Evolutionary conservation across 78 protist species (phyloP).

Genomic region (Andalucia godoyi): DNA sequence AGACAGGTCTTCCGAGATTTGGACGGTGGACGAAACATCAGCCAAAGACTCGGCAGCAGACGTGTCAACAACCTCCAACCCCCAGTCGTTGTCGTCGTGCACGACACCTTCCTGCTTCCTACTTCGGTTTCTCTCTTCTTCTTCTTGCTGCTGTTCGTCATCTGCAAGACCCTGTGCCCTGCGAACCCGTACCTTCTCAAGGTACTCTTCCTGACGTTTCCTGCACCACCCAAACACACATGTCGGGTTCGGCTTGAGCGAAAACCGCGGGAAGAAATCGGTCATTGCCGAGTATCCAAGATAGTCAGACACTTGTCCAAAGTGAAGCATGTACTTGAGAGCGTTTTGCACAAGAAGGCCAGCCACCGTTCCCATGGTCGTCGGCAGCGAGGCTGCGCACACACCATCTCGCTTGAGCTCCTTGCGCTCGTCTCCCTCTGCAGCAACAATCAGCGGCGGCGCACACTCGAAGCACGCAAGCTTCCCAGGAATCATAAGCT

Average conservation of each 20-base stretch:
- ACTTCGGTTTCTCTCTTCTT: too few species aligned
- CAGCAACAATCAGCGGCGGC: constrained; percentile 91
- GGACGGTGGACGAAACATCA: too few species aligned
- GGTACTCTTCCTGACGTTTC: constrained; percentile 4
- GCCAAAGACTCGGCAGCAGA: too few species aligned
- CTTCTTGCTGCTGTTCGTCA: too few species aligned
- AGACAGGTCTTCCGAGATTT: too few species aligned
- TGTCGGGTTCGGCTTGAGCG: constrained; percentile 64
- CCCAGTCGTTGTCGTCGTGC: too few species aligned
- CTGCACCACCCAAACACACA: constrained; percentile 51
- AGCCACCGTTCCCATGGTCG: constrained; percentile 92
- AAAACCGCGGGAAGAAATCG: constrained; percentile 78
- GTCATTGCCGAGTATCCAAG: constrained; percentile 78
- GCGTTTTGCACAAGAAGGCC: constrained; percentile 86
- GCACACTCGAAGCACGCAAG: constrained; percentile 77
- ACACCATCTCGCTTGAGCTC: constrained; percentile 19
- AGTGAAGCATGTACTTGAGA: constrained; percentile 61
- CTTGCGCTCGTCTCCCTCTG: constrained; percentile 77
- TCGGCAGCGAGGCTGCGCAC: constrained; percentile 87
- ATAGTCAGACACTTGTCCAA: constrained; percentile 71
- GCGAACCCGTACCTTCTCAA: constrained; percentile 2
- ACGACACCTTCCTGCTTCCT: too few species aligned
- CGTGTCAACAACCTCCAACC: too few species aligned
- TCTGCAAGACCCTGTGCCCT: too few species aligned
- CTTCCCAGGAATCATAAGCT: constrained; percentile 52